A percentile compares a stretch with the other conserved stretches of the same genome.
Conservation (phyloP, 345 rosid genomes). For the Rubroshorea leprosula region DNA sequence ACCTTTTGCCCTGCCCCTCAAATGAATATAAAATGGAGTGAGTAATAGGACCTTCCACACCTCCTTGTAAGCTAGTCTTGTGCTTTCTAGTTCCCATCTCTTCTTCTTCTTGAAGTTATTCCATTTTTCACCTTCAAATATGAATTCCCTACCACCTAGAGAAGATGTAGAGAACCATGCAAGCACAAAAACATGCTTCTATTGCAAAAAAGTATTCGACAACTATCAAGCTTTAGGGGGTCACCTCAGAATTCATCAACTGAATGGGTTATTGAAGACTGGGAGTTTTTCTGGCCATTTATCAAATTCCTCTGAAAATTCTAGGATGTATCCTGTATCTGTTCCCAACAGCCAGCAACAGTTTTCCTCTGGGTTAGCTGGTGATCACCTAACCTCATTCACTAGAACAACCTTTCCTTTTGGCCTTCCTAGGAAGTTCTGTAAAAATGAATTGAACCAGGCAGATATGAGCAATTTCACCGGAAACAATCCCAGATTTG, state of each 20-base stretch:
- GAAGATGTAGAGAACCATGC: background rate
- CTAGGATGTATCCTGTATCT: background rate
- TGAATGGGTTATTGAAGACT: background rate
- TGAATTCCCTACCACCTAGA: background rate
- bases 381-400: background rate
- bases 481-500: background rate
- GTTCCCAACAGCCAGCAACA: background rate
- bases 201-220: background rate
- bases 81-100: background rate
- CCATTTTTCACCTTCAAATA: background rate
- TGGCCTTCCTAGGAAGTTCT: background rate
- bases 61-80: background rate
- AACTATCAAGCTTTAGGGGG: background rate
- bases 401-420: background rate
- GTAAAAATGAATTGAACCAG: background rate
- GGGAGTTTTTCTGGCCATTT: background rate
- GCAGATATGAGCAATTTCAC: background rate
- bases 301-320: background rate
- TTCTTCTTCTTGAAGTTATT: background rate
- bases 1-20: background rate
- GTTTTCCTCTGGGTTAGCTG: background rate
- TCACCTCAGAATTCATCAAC: background rate
- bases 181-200: background rate
- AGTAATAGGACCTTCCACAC: background rate
- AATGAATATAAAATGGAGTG: background rate